phyloP scores from a whole-genome alignment of 2,329 filamentous ascomycete genomes.

The Incumbomyces delicatus region DNA sequence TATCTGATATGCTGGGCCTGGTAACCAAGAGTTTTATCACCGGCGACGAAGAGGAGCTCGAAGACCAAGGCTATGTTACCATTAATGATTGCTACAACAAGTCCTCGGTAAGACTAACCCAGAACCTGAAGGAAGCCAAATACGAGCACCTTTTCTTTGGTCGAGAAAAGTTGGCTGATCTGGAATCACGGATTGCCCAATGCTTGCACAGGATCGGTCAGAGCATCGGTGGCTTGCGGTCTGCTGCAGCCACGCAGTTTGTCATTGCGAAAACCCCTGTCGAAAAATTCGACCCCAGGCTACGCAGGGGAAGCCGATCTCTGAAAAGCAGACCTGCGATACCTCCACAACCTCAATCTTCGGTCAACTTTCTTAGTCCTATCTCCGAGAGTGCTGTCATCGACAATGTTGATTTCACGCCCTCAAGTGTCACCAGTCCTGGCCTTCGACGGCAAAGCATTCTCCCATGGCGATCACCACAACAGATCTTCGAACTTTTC shows the following conservation, averaged over 20 bases:
- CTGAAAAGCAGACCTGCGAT: background rate
- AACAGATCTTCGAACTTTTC: slow-evolving; percentile 86
- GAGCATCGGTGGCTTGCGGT: slow-evolving; percentile 79
- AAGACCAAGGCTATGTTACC: slow-evolving; percentile 53
- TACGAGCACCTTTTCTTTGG: slow-evolving; percentile 79
- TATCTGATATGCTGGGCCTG: slow-evolving; percentile 70
- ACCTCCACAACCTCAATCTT: no score
- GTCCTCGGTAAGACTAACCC: slow-evolving; percentile 60
- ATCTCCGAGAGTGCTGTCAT: background rate
- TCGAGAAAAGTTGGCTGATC: slow-evolving; percentile 64
- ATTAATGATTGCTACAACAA: slow-evolving; percentile 56
- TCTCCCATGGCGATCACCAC: slow-evolving; percentile 46
- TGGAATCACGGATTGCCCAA: slow-evolving; percentile 71
- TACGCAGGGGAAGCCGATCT: background rate
- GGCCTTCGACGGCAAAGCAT: background rate
- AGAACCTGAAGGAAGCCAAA: slow-evolving; percentile 74
- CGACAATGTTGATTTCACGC: background rate
- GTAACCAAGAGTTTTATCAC: slow-evolving; percentile 77
- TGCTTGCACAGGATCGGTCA: slow-evolving; percentile 79
- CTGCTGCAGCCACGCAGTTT: slow-evolving; percentile 83
- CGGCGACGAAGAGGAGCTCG: slow-evolving; percentile 69
- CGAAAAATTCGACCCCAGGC: background rate
- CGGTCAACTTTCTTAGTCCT: background rate
- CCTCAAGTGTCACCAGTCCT: background rate
- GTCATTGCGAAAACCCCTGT: slow-evolving; percentile 60